Conservation (phyloP, 257 asterid species). For the Solanum gracilifrons region DNA sequence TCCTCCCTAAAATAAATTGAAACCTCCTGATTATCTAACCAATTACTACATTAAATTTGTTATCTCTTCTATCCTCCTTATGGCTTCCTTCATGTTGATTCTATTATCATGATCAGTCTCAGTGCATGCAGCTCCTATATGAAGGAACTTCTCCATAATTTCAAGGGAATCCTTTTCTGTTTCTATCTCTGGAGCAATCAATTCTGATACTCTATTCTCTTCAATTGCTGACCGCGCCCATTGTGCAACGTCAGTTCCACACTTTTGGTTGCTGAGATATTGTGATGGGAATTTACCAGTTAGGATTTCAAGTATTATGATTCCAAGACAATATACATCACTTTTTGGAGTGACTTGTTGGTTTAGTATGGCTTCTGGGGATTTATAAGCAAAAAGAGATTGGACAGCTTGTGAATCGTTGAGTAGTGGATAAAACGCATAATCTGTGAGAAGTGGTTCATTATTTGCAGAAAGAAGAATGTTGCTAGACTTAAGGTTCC, state of each 20-base stretch:
- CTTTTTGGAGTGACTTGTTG: slow-evolving; percentile 60
- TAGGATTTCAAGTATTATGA: slow-evolving; percentile 60
- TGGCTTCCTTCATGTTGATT: slow-evolving; percentile 60
- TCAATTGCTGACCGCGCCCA: slow-evolving; percentile 43
- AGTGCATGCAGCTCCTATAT: slow-evolving; percentile 52
- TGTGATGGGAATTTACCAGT: slow-evolving; percentile 83
- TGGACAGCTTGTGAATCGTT: slow-evolving; percentile 47
- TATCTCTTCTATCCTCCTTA: slow-evolving; percentile 54
- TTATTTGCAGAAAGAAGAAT: slow-evolving; percentile 37
- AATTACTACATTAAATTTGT: slow-evolving; percentile 15
- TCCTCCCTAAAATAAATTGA: background rate
- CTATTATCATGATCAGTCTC: slow-evolving; percentile 34
- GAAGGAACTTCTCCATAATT: slow-evolving; percentile 52
- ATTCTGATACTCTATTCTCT: slow-evolving; percentile 31
- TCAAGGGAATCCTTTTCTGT: slow-evolving; percentile 4
- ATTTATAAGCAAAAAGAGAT: slow-evolving; percentile 40
- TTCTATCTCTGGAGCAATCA: slow-evolving; percentile 70
- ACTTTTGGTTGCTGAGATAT: slow-evolving; percentile 60
- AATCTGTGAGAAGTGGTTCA: slow-evolving; percentile 81
- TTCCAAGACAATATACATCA: slow-evolving; percentile 77
- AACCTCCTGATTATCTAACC: background rate
- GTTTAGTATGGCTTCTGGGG: slow-evolving; percentile 52
- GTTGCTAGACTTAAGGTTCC: slow-evolving; percentile 90
- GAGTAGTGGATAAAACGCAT: slow-evolving; percentile 46
- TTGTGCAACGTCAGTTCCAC: slow-evolving; percentile 74